A percentile compares a stretch with the other conserved stretches of the same genome.
These are phyloP conservation scores for Penicillium subrubescens DNA, from an alignment of 495 filamentous ascomycete genomes.

Conservation along the genomic window DNA sequence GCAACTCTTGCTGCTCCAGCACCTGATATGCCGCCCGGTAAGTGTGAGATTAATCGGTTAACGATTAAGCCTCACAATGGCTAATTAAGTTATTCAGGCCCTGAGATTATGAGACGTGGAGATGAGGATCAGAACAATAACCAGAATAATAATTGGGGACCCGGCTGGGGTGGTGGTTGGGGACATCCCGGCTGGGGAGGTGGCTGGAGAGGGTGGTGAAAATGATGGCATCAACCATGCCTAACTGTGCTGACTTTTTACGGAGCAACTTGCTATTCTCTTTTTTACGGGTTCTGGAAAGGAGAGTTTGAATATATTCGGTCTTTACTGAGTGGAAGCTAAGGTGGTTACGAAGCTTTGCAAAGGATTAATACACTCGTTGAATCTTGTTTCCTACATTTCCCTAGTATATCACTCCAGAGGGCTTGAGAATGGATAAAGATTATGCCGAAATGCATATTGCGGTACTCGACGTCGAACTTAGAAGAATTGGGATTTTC, in stretches of 20 bases:
- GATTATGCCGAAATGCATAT: too few species aligned
- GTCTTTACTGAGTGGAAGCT: neutral
- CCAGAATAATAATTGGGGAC: conserved; percentile 1
- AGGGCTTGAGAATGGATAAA: too few species aligned
- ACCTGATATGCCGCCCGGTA: neutral
- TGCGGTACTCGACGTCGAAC: too few species aligned
- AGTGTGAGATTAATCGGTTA: neutral
- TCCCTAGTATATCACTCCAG: too few species aligned
- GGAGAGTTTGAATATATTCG: neutral
- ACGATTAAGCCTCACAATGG: neutral
- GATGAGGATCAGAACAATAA: conserved; percentile 1
- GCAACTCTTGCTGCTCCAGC: neutral
- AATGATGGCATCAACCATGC: neutral
- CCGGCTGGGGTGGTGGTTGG: conserved; percentile 3
- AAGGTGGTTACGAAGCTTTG: neutral
- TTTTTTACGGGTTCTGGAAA: neutral
- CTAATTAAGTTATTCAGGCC: neutral
- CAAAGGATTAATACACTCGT: neutral
- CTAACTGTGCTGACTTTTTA: neutral
- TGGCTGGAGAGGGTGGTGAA: conserved; percentile 5
- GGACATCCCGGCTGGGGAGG: conserved; percentile 3
- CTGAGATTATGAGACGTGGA: conserved; percentile 3
- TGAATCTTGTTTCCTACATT: neutral
- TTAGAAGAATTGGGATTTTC: too few species aligned
- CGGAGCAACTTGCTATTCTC: neutral